These are phyloP conservation scores for Gastroboletus turbinatus DNA, from an alignment of 1,284 basidiomycete genomes.

Conservation along the genomic window DNA sequence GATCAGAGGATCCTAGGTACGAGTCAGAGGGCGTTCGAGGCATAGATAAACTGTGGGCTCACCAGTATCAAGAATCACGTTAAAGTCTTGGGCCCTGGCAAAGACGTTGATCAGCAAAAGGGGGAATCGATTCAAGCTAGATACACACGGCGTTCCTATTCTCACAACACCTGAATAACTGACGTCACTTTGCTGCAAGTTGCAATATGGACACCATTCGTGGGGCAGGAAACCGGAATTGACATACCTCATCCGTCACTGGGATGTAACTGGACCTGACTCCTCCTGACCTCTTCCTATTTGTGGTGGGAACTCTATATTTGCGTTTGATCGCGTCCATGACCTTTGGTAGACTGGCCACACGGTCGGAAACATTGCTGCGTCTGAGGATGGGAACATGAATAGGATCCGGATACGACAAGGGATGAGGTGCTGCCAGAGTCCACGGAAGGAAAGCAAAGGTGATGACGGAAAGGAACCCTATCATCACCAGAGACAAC, in stretches of 20 bases:
- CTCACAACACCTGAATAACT: slow-evolving; percentile 44
- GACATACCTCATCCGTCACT: slow-evolving; percentile 42
- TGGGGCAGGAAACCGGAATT: neutral
- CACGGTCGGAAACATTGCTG: slow-evolving; percentile 3
- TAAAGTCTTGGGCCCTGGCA: slow-evolving; percentile 35
- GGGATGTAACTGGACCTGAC: slow-evolving; percentile 11
- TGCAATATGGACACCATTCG: neutral
- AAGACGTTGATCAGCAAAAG: neutral
- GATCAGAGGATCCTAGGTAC: slow-evolving; percentile 61
- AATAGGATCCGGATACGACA: slow-evolving; percentile 7
- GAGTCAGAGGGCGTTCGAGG: neutral
- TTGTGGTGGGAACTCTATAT: slow-evolving; percentile 15
- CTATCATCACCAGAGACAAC: neutral
- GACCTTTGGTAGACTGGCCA: slow-evolving; percentile 18
- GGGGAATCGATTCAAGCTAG: neutral
- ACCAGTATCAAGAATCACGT: slow-evolving; percentile 56
- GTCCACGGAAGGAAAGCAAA: slow-evolving; percentile 5
- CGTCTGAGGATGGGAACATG: slow-evolving; percentile 27
- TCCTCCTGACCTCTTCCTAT: slow-evolving; percentile 7
- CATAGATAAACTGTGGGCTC: neutral
- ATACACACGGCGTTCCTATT: slow-evolving; percentile 53
- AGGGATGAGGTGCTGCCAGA: slow-evolving; percentile 8
- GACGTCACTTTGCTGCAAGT: slow-evolving; percentile 32
- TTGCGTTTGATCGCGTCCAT: slow-evolving; percentile 20
- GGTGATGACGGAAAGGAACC: slow-evolving; percentile 9